Percentiles rank a stretch among this genome's conserved stretches.
phyloP scores from a whole-genome alignment of 176 grass and related monocot species.

The Metroxylon sagu region DNA sequence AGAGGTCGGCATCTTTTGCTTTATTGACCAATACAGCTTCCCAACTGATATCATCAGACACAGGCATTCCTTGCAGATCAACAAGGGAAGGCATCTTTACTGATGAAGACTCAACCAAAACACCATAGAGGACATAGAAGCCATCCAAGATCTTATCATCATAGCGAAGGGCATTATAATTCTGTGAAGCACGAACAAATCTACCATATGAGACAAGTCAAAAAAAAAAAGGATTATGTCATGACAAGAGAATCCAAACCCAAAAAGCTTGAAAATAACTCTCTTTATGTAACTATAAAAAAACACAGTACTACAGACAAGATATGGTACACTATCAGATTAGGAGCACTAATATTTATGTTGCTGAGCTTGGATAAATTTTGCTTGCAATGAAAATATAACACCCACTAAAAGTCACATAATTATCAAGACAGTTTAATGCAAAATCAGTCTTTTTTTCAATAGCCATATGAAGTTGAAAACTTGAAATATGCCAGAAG shows the following conservation, averaged over 20 bases:
- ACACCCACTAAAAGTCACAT: no score
- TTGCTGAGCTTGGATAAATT: no score
- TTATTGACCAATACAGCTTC: constrained; percentile 80
- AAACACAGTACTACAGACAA: no score
- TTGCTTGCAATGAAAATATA: no score
- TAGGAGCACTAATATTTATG: no score
- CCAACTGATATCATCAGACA: constrained; percentile 62
- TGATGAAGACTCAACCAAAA: constrained; percentile 32
- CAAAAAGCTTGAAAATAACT: constrained; percentile 8
- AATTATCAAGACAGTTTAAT: no score
- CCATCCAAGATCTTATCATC: constrained; percentile 93
- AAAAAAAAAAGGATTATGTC: constrained; percentile 10
- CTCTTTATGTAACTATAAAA: constrained; percentile 14
- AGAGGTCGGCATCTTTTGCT: constrained; percentile 72
- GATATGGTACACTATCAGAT: no score
- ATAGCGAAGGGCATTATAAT: constrained; percentile 74
- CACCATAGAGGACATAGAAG: constrained; percentile 84
- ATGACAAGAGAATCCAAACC: not conserved
- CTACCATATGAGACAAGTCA: constrained; percentile 26
- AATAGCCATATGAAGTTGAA: no score
- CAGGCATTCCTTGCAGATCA: constrained; percentile 48
- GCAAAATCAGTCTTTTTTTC: no score
- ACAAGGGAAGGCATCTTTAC: constrained; percentile 65
- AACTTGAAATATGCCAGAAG: no score
- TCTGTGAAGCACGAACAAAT: constrained; percentile 57